Evolutionary conservation across 1,284 basidiomycete species (phyloP).

Genomic region (Heterobasidion irregulare): DNA sequence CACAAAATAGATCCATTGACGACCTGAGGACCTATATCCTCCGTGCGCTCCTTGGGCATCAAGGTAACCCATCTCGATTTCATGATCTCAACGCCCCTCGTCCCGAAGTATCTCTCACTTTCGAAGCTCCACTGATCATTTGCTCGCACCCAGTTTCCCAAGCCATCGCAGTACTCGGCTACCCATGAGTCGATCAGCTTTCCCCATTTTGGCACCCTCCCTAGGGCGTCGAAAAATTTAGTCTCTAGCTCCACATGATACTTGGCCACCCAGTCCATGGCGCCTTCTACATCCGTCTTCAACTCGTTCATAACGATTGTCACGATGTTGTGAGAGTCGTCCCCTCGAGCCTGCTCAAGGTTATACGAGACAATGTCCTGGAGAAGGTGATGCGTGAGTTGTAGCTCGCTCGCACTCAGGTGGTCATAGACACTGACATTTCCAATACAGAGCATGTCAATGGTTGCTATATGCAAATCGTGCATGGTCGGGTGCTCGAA

Average conservation of each 20-base stretch:
- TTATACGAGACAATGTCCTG: constrained; percentile 33
- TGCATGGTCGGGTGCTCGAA: constrained; percentile 27
- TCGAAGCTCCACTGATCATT: constrained; percentile 28
- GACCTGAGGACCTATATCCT: background rate
- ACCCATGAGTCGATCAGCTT: constrained; percentile 17
- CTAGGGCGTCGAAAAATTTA: constrained; percentile 15
- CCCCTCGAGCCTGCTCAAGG: constrained; percentile 30
- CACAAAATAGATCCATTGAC: background rate
- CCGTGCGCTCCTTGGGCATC: background rate
- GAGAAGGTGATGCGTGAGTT: constrained; percentile 2
- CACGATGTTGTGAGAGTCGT: constrained; percentile 33
- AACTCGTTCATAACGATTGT: constrained; percentile 30
- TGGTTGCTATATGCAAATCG: constrained; percentile 20
- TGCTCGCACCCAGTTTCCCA: constrained; percentile 26
- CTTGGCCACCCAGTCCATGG: constrained; percentile 23
- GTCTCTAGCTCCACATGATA: constrained; percentile 11
- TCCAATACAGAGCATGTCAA: constrained; percentile 30
- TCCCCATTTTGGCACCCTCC: constrained; percentile 22
- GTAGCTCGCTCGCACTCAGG: background rate
- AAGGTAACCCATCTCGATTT: constrained; percentile 5
- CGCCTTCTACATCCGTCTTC: constrained; percentile 18
- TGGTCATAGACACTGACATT: constrained; percentile 21
- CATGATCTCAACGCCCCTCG: constrained; percentile 17
- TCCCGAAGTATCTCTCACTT: constrained; percentile 27
- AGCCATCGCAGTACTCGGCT: constrained; percentile 19